Evolutionary conservation across 805 yeast species (phyloP).

Genomic region (Candida saitoana): DNA sequence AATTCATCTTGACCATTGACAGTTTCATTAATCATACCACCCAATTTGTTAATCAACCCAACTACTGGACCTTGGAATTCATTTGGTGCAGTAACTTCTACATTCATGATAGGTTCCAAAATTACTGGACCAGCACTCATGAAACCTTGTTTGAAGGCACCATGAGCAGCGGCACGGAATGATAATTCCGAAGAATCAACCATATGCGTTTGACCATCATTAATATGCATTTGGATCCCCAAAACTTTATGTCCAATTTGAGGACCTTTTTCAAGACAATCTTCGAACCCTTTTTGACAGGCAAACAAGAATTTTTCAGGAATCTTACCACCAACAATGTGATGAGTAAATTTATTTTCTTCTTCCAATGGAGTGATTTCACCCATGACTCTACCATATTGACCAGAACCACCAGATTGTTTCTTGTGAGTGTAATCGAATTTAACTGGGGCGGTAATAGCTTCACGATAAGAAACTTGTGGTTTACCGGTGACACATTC

Average conservation of each 20-base stretch:
- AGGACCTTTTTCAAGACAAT: conserved; percentile 93
- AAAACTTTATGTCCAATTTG: conserved; percentile 90
- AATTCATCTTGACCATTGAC: conserved; percentile 94
- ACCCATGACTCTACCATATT: conserved; percentile 95
- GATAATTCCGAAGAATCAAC: conserved; percentile 97
- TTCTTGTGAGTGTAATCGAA: conserved; percentile 96
- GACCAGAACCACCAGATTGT: conserved; percentile 99
- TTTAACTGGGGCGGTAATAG: conserved; percentile 64
- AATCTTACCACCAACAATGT: conserved; percentile 94
- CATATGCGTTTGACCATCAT: conserved; percentile 96
- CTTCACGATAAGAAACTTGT: conserved; percentile 96
- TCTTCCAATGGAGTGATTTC: conserved; percentile 60
- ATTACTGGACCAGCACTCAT: conserved; percentile 78
- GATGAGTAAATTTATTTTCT: conserved; percentile 74
- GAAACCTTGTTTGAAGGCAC: conserved; percentile 91
- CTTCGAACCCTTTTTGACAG: conserved; percentile 93
- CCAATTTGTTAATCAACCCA: conserved; percentile 85
- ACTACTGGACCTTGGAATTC: conserved; percentile 95
- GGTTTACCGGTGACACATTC: conserved; percentile 96
- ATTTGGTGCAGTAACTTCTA: conserved; percentile 87
- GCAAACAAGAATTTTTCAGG: conserved; percentile 92
- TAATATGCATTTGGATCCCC: conserved; percentile 87
- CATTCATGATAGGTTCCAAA: conserved; percentile 94
- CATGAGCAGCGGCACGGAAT: conserved; percentile 86
- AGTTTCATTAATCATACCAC: conserved; percentile 90